phyloP scores from a whole-genome alignment of 345 rosid genomes.

The Syzygium oleosum region DNA sequence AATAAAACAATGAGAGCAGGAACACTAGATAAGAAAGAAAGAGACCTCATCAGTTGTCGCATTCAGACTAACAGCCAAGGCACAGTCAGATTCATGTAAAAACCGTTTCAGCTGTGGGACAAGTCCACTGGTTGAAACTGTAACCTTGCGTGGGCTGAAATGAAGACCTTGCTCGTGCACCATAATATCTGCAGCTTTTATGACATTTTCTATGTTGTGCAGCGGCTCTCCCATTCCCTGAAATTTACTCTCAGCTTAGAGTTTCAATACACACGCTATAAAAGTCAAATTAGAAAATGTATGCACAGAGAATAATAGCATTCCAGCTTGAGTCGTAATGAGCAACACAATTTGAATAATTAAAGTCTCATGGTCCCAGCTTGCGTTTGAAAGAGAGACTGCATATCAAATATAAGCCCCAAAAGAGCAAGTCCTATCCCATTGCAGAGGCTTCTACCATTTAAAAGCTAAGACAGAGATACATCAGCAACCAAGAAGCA shows the following conservation, averaged over 20 bases:
- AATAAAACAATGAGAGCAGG: background rate
- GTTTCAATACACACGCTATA: background rate
- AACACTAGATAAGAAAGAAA: background rate
- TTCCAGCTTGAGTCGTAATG: background rate
- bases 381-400: background rate
- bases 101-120: slow-evolving; percentile 86
- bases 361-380: background rate
- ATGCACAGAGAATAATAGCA: background rate
- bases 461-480: background rate
- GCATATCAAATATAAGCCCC: background rate
- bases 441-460: background rate
- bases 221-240: slow-evolving; percentile 99
- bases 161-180: slow-evolving; percentile 88
- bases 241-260: background rate
- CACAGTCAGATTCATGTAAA: slow-evolving; percentile 67
- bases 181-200: slow-evolving; percentile 79
- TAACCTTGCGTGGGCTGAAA: slow-evolving; percentile 91
- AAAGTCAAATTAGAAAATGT: background rate
- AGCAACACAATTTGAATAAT: background rate
- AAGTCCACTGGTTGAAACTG: slow-evolving; percentile 91
- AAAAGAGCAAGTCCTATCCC: background rate
- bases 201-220: slow-evolving; percentile 73
- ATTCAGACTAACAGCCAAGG: slow-evolving; percentile 92
- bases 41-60: slow-evolving; percentile 95
- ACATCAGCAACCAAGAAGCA: background rate